These are phyloP conservation scores for Gnomoniopsis smithogilvyi DNA, from an alignment of 2,329 filamentous ascomycete species.

Conservation along the genomic window DNA sequence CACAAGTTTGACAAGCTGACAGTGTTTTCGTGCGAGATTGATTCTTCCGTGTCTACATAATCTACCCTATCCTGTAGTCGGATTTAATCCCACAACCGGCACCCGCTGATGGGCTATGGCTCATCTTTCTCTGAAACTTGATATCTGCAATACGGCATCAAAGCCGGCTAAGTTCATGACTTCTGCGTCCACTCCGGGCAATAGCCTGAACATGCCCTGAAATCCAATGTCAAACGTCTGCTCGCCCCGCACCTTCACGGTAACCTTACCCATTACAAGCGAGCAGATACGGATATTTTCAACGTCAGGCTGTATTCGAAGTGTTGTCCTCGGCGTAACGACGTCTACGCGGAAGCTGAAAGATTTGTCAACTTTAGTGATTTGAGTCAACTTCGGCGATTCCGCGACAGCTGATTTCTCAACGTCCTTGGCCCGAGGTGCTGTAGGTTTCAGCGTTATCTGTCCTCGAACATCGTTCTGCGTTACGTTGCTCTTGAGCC, in stretches of 20 bases:
- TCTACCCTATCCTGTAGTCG: background rate
- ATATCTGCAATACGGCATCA: conserved; percentile 4
- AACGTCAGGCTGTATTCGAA: background rate
- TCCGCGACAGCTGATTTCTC: background rate
- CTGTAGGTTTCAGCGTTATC: too few species aligned
- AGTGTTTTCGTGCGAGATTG: background rate
- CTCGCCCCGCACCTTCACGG: background rate
- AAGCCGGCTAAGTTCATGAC: background rate
- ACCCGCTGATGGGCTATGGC: background rate
- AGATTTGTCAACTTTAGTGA: background rate
- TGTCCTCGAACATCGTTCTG: too few species aligned
- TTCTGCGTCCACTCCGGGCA: background rate
- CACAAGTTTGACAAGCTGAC: too few species aligned
- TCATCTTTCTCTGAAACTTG: background rate
- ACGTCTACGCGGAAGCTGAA: background rate
- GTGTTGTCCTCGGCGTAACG: background rate
- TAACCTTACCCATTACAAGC: background rate
- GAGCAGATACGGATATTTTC: background rate
- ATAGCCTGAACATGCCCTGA: background rate
- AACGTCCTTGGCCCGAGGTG: background rate
- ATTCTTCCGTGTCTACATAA: too few species aligned
- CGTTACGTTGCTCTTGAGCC: too few species aligned
- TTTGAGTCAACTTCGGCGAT: background rate
- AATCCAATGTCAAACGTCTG: background rate
- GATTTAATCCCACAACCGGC: background rate